A percentile compares a stretch with the other conserved stretches of the same genome.
phyloP scores from a whole-genome alignment of 192 early-diverging fungal genomes.

The Dissophora globulifera region DNA sequence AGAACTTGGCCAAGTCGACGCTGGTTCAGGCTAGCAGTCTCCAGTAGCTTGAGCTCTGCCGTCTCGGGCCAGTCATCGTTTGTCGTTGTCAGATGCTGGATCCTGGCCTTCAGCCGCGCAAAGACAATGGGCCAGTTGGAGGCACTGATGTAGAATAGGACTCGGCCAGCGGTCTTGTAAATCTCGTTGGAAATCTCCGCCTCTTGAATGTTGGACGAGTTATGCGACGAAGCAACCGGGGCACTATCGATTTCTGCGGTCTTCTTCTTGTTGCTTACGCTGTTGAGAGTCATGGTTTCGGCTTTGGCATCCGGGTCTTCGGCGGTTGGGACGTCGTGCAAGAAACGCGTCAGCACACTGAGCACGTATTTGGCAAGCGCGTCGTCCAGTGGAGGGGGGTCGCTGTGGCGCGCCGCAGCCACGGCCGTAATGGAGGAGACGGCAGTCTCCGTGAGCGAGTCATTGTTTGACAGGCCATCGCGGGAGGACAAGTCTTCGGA shows the following conservation, averaged over 20 bases:
- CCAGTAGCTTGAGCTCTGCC: conserved; percentile 87
- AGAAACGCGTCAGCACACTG: conserved; percentile 67
- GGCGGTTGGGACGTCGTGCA: conserved; percentile 64
- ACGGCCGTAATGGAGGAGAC: conserved; percentile 30
- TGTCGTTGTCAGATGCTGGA: conserved; percentile 70
- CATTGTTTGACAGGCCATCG: conserved; percentile 12
- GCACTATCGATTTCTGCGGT: conserved; percentile 39
- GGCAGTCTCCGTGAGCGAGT: conserved; percentile 18
- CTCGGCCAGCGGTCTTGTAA: conserved; percentile 83
- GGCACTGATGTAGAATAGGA: conserved; percentile 88
- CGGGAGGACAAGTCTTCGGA: conserved; percentile 21
- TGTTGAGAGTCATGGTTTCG: conserved; percentile 23
- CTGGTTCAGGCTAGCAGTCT: conserved; percentile 85
- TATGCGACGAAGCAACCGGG: conserved; percentile 49
- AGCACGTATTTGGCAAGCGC: conserved; percentile 73
- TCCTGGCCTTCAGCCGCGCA: conserved; percentile 73
- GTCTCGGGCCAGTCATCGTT: conserved; percentile 76
- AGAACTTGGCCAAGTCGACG: conserved; percentile 74
- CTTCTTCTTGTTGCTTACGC: conserved; percentile 43
- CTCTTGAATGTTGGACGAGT: conserved; percentile 14
- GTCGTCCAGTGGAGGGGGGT: conserved; percentile 85
- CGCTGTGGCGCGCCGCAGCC: conserved; percentile 55
- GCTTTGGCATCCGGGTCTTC: conserved; percentile 52
- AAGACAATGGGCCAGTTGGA: conserved; percentile 90
- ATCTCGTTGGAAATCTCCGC: conserved; percentile 74